Evolutionary conservation across 2,329 filamentous ascomycete genomes (phyloP).

Genomic region (Clonostachys rhizophaga): DNA sequence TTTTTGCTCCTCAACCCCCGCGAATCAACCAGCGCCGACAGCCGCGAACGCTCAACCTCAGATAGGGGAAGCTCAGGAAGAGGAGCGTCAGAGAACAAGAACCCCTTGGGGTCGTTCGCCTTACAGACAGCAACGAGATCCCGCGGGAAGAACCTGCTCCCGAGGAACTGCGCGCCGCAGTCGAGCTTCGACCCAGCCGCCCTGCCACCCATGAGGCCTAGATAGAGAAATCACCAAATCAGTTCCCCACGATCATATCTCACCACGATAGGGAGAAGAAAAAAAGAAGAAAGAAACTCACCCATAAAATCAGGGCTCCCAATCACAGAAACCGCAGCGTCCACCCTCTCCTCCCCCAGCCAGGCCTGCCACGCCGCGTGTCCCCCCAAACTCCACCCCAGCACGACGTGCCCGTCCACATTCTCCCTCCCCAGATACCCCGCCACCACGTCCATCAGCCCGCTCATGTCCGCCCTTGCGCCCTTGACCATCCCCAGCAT

Average conservation of each 20-base stretch:
- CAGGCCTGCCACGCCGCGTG: slow-evolving; percentile 84
- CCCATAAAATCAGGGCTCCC: slow-evolving; percentile 86
- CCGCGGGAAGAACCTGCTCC: slow-evolving; percentile 71
- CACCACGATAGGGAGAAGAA: background rate
- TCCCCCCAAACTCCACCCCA: slow-evolving; percentile 83
- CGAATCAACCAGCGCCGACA: slow-evolving; percentile 39
- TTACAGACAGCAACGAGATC: slow-evolving; percentile 60
- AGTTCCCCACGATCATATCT: no score
- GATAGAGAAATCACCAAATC: background rate
- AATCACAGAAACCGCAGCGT: slow-evolving; percentile 74
- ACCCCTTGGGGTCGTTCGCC: slow-evolving; percentile 68
- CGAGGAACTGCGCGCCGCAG: slow-evolving; percentile 63
- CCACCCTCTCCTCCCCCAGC: slow-evolving; percentile 73
- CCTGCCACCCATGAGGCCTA: slow-evolving; percentile 69
- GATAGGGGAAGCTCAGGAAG: slow-evolving; percentile 24
- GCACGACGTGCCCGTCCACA: slow-evolving; percentile 63
- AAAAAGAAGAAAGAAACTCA: slow-evolving; percentile 22
- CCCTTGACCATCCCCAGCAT: slow-evolving; percentile 78
- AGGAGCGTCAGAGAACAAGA: slow-evolving; percentile 52
- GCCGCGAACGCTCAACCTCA: slow-evolving; percentile 31
- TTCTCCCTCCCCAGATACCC: slow-evolving; percentile 53
- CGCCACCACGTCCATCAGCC: slow-evolving; percentile 73
- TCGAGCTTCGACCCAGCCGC: slow-evolving; percentile 60
- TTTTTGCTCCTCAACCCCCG: slow-evolving; percentile 51
- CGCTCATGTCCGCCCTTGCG: slow-evolving; percentile 69